A percentile compares a stretch with the other conserved stretches of the same genome.
Evolutionary conservation across 768 basidiomycete species (phyloP).

Genomic region (Lactarius tabidus): DNA sequence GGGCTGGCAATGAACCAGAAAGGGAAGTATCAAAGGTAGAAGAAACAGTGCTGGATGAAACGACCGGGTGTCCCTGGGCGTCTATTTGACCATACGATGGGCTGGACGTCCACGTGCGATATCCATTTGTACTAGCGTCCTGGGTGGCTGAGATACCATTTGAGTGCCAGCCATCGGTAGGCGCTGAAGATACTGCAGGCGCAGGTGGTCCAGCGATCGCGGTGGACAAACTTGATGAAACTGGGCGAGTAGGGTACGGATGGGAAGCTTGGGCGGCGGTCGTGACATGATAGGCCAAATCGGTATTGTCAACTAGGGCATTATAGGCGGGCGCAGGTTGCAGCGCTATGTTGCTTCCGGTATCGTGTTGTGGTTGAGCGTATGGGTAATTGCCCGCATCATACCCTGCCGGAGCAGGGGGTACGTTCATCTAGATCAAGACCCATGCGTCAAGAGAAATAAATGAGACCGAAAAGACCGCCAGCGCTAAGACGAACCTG

Average conservation of each 20-base stretch:
- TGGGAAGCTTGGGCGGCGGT: constrained; percentile 16
- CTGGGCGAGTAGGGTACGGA: constrained; percentile 14
- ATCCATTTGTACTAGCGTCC: constrained; percentile 22
- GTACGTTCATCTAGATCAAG: constrained; percentile 15
- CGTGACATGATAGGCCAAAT: constrained; percentile 16
- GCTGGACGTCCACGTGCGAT: constrained; percentile 20
- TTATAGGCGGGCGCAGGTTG: constrained; percentile 18
- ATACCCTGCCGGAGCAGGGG: constrained; percentile 13
- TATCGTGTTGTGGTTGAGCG: constrained; percentile 15
- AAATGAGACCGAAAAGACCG: not conserved
- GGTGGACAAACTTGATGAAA: constrained; percentile 10
- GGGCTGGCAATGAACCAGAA: constrained; percentile 16
- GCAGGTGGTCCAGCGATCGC: constrained; percentile 12
- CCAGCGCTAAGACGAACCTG: constrained; percentile 15
- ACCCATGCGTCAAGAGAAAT: not conserved
- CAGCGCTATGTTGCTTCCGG: constrained; percentile 16
- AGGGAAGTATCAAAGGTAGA: constrained; percentile 19
- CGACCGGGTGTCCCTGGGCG: constrained; percentile 17
- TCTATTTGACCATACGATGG: constrained; percentile 15
- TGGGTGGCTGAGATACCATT: constrained; percentile 10
- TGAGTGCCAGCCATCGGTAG: constrained; percentile 15
- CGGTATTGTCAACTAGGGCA: constrained; percentile 7
- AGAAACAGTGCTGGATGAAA: constrained; percentile 15
- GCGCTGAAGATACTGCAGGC: constrained; percentile 11
- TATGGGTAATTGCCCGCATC: constrained; percentile 11